Evolutionary conservation across 2,329 filamentous ascomycete species (phyloP).

Genomic region (Exutisphaerella laricina): DNA sequence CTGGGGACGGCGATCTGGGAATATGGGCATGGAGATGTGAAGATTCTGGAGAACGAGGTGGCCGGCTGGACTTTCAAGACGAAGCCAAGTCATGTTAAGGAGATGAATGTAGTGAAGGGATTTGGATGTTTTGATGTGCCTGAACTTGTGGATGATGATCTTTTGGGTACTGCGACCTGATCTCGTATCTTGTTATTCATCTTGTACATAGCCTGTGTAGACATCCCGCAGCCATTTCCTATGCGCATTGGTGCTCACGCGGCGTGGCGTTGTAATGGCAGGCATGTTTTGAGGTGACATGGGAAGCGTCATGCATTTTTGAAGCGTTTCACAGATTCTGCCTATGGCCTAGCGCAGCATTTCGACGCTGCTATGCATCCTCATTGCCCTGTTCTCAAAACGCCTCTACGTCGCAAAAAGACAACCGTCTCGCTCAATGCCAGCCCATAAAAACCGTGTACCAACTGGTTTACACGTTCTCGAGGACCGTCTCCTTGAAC

Average conservation of each 20-base stretch:
- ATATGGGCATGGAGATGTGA: slow-evolving; percentile 5
- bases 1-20: slow-evolving; percentile 40
- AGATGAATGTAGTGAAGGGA: slow-evolving; percentile 47
- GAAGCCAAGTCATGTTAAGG: slow-evolving; percentile 37
- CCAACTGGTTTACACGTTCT: slow-evolving; percentile 69
- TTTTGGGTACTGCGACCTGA: too few relatives aligned
- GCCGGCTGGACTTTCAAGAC: slow-evolving; percentile 44
- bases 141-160: not conserved
- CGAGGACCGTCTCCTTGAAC: slow-evolving; percentile 97
- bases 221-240: too few relatives aligned
- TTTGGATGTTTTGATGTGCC: slow-evolving; percentile 45
- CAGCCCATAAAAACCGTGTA: slow-evolving; percentile 17
- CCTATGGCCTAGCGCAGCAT: slow-evolving; percentile 23
- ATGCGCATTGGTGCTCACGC: too few relatives aligned
- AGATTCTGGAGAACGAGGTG: slow-evolving; percentile 34
- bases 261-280: too few relatives aligned
- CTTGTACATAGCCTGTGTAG: too few relatives aligned
- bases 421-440: slow-evolving; percentile 24
- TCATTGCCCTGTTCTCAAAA: slow-evolving; percentile 24
- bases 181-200: not conserved
- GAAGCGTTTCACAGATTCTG: slow-evolving; percentile 24
- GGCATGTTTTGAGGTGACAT: too few relatives aligned
- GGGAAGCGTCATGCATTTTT: slow-evolving; percentile 12
- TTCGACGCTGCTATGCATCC: slow-evolving; percentile 20
- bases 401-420: slow-evolving; percentile 25